Percentiles rank a stretch among this genome's conserved stretches.
phyloP scores from a whole-genome alignment of 768 basidiomycete species.

The Mycena vitilis region DNA sequence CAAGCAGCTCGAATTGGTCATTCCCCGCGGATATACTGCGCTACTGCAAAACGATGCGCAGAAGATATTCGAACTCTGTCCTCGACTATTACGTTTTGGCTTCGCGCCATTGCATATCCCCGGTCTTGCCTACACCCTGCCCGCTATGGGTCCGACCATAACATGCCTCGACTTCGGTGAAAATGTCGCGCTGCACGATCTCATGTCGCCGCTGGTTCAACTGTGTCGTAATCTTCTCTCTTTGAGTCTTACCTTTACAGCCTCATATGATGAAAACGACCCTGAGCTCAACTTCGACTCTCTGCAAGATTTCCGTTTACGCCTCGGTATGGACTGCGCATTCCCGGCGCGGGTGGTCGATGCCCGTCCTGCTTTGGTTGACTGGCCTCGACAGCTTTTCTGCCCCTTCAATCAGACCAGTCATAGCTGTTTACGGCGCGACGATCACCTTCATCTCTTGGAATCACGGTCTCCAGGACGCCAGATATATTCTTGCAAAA shows the following conservation, averaged over 20 bases:
- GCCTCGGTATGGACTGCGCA: neutral
- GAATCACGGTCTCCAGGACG: too few species aligned
- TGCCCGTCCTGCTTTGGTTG: neutral
- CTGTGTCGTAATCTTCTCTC: neutral
- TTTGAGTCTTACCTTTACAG: neutral
- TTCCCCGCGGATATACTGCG: conserved; percentile 21
- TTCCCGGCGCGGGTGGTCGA: neutral
- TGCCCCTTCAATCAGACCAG: neutral
- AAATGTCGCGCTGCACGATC: neutral
- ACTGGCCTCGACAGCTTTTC: neutral
- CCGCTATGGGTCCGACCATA: conserved; percentile 1
- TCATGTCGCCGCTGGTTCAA: neutral
- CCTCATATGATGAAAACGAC: neutral
- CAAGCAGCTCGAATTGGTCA: conserved; percentile 19
- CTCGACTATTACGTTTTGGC: neutral
- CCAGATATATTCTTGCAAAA: too few species aligned
- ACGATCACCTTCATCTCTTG: conserved; percentile 5
- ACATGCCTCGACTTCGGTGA: conserved; percentile 4
- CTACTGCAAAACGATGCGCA: conserved; percentile 3
- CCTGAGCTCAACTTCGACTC: neutral
- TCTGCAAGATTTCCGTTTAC: neutral
- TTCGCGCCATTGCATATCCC: conserved; percentile 4
- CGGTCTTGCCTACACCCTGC: neutral
- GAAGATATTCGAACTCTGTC: conserved; percentile 23
- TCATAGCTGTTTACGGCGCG: neutral